phyloP scores from a whole-genome alignment of 2,329 filamentous ascomycete genomes.

The Alternaria triticina region DNA sequence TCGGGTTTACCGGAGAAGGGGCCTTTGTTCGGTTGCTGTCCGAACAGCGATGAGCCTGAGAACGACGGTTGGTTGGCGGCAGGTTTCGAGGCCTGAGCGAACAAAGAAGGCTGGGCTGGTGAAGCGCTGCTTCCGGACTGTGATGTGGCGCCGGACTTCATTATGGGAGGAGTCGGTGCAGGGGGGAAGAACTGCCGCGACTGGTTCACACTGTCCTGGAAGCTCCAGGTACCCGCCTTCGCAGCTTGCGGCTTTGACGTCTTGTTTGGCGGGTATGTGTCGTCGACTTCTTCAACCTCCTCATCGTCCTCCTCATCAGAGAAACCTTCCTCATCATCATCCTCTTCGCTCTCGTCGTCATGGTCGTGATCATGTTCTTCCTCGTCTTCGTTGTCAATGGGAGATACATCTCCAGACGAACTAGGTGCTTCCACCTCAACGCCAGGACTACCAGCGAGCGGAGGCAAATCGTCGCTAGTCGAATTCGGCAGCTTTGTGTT shows the following conservation, averaged over 20 bases:
- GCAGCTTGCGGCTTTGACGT: slow-evolving; percentile 23
- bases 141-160: slow-evolving; percentile 34
- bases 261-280: slow-evolving; percentile 41
- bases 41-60: slow-evolving; percentile 23
- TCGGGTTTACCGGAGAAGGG: slow-evolving; percentile 16
- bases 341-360: slow-evolving; percentile 51
- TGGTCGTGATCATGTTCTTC: slow-evolving; percentile 40
- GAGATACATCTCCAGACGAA: slow-evolving; percentile 42
- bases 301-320: slow-evolving; percentile 52
- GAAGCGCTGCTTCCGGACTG: slow-evolving; percentile 26
- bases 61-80: slow-evolving; percentile 12
- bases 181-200: slow-evolving; percentile 36
- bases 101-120: slow-evolving; percentile 27
- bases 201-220: slow-evolving; percentile 31
- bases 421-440: slow-evolving; percentile 50
- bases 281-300: slow-evolving; percentile 51
- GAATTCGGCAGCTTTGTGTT: slow-evolving; percentile 36
- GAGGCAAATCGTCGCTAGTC: slow-evolving; percentile 50
- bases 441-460: slow-evolving; percentile 57
- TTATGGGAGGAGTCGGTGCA: slow-evolving; percentile 41
- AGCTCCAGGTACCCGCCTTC: slow-evolving; percentile 14
- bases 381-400: slow-evolving; percentile 35
- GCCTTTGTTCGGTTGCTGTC: slow-evolving; percentile 18
- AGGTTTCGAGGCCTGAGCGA: slow-evolving; percentile 20
- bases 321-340: slow-evolving; percentile 45